Percentiles rank a stretch among this genome's conserved stretches.
Evolutionary conservation across 306 rosid species (phyloP).

Genomic region (Castanopsis chinensis): DNA sequence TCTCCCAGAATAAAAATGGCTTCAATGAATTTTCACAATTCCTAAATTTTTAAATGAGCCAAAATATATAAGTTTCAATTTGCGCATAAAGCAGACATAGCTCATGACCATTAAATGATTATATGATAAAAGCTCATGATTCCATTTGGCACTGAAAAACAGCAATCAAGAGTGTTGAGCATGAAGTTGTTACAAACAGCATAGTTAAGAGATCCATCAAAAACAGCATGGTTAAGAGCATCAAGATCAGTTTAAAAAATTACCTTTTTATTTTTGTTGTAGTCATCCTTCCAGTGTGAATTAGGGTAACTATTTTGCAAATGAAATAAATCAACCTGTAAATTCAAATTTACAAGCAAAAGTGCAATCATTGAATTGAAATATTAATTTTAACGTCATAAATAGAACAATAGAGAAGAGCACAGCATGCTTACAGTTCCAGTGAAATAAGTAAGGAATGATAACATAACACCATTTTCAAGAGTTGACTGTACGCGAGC

Average conservation of each 20-base stretch:
- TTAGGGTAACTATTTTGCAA: constrained; percentile 65
- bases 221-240: background rate
- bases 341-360: background rate
- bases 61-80: background rate
- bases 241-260: constrained; percentile 3
- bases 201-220: background rate
- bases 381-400: constrained; percentile 13
- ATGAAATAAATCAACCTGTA: constrained; percentile 86
- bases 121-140: background rate
- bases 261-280: constrained; percentile 78
- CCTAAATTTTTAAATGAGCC: background rate
- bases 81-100: background rate
- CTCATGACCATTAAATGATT: background rate
- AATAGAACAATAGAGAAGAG: background rate
- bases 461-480: constrained; percentile 89
- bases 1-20: background rate
- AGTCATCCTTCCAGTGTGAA: constrained; percentile 68
- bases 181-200: background rate
- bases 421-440: constrained; percentile 75
- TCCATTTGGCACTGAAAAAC: background rate
- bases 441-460: constrained; percentile 86
- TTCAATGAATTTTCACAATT: background rate
- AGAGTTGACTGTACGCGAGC: constrained; percentile 80
- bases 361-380: background rate
- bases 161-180: background rate